These are phyloP conservation scores for Scleroderma citrinum DNA, from an alignment of 768 basidiomycete species.

Conservation along the genomic window DNA sequence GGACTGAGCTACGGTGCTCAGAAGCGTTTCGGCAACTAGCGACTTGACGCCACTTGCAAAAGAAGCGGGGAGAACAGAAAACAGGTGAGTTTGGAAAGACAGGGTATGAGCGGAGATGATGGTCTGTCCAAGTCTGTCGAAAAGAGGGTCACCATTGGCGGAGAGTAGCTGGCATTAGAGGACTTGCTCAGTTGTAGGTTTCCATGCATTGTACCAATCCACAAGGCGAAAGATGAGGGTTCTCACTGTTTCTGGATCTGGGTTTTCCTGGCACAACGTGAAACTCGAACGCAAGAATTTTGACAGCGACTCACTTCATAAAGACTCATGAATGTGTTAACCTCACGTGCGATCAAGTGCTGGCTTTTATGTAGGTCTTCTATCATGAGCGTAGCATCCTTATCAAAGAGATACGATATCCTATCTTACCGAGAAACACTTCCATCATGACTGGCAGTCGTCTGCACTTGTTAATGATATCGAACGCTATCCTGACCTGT, in stretches of 20 bases:
- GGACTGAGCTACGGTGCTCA: conserved; percentile 15
- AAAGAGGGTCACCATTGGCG: conserved; percentile 6
- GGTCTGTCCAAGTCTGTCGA: conserved; percentile 51
- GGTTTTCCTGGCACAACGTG: conserved; percentile 32
- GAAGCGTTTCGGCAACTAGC: conserved; percentile 55
- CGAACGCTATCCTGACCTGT: conserved; percentile 50
- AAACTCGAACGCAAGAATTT: neutral
- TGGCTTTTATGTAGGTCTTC: conserved; percentile 61
- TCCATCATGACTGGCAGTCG: conserved; percentile 63
- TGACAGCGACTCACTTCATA: conserved; percentile 47
- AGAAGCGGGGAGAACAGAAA: conserved; percentile 61
- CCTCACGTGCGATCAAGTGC: conserved; percentile 55
- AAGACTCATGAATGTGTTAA: conserved; percentile 48
- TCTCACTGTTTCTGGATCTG: conserved; percentile 44
- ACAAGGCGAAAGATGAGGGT: conserved; percentile 53
- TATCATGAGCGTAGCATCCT: conserved; percentile 19
- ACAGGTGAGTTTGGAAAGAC: conserved; percentile 69
- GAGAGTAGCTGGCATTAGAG: neutral
- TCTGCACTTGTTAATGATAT: conserved; percentile 49
- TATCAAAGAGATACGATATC: neutral
- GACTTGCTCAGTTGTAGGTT: conserved; percentile 57
- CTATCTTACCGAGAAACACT: conserved; percentile 57
- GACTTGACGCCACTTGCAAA: conserved; percentile 66
- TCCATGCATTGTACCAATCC: conserved; percentile 76
- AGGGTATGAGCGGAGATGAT: conserved; percentile 58